Base-by-base conservation (phyloP, 2,329 filamentous ascomycete species). In the Chaetomiaceae sp. region DNA sequence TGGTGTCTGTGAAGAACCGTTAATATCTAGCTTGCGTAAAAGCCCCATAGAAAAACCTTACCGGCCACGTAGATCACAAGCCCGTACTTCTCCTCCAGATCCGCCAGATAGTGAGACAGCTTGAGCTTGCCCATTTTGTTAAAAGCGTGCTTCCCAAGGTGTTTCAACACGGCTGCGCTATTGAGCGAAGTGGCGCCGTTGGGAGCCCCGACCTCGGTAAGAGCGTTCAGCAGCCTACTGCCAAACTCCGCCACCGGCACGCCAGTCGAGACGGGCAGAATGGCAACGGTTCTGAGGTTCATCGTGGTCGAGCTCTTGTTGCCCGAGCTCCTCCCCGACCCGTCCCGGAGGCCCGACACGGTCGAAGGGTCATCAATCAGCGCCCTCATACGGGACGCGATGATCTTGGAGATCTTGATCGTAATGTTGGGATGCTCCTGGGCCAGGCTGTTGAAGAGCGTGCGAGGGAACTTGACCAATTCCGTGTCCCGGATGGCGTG, bases 341-440 rank as follows among this genome's bases (percentile, higher is more conserved):
- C 72, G 46, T 92, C 86, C 53, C 82, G 82, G 8, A 78, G 76
- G 47, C 83, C 76, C 34, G 85, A 78, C 31, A 82, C 78, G 0
- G 47, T 39, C 14, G 88, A 71, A 2, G 89, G 87, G 60, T 91
- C 86, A 60, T 97, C 89, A 17, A 97, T 82, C 34, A 96, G 71
- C 37, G 88, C 81, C 54, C 92, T 79, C 93, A 99, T 97, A 3
- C 93, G 83, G 31, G 91, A 90, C 0, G 93, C 93, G 62, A 99
- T 96, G 60, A 99, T 93, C 68, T 97, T 99, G 1, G 93, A 97
- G 23, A 99, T 95, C 68, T 97, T 96, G 67, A 99, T 97, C 0
- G 93, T 97, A 63, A 99, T 99, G 38, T 90, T 95, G 5, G 93
- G 93, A 63, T 99, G 93, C 64, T 99, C 93, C 64, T 96, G 86